A percentile compares a stretch with the other conserved stretches of the same genome.
phyloP scores from a whole-genome alignment of 768 basidiomycete genomes.

The Hydnum rufescens region DNA sequence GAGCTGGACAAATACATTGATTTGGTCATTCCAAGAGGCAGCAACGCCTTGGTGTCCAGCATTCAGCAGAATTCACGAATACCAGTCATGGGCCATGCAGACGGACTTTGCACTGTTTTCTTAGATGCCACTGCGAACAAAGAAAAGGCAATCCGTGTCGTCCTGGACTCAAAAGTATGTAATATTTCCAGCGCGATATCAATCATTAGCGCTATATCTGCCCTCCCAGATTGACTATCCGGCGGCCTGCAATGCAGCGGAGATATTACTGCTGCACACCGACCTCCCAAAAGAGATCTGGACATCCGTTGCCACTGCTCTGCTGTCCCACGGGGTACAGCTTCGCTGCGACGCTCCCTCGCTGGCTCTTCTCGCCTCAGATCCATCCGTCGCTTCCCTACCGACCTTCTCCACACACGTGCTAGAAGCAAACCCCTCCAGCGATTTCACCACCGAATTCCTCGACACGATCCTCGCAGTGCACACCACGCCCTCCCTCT shows the following conservation, averaged over 20 bases:
- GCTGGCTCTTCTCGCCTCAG: conserved; percentile 30
- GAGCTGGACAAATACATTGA: conserved; percentile 84
- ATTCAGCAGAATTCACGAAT: conserved; percentile 86
- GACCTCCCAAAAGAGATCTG: conserved; percentile 53
- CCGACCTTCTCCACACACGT: conserved; percentile 21
- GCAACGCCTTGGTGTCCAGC: conserved; percentile 68
- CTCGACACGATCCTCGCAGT: conserved; percentile 73
- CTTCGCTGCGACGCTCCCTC: conserved; percentile 62
- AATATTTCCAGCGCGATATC: neutral
- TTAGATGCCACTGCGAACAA: conserved; percentile 64
- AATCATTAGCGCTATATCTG: neutral
- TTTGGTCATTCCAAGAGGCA: conserved; percentile 89
- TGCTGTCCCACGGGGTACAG: conserved; percentile 47
- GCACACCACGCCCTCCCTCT: conserved; percentile 46
- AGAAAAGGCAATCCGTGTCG: conserved; percentile 63
- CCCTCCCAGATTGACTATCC: conserved; percentile 64
- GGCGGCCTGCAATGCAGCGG: conserved; percentile 85
- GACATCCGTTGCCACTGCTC: conserved; percentile 55
- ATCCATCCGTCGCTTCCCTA: conserved; percentile 15
- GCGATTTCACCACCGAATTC: conserved; percentile 73
- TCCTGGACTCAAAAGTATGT: conserved; percentile 80
- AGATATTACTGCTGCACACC: conserved; percentile 75
- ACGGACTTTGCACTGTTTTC: conserved; percentile 82
- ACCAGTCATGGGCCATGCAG: conserved; percentile 97
- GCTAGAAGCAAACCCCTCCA: conserved; percentile 27